These are phyloP conservation scores for Leccinellum albellum DNA, from an alignment of 768 basidiomycete genomes.

Conservation along the genomic window DNA sequence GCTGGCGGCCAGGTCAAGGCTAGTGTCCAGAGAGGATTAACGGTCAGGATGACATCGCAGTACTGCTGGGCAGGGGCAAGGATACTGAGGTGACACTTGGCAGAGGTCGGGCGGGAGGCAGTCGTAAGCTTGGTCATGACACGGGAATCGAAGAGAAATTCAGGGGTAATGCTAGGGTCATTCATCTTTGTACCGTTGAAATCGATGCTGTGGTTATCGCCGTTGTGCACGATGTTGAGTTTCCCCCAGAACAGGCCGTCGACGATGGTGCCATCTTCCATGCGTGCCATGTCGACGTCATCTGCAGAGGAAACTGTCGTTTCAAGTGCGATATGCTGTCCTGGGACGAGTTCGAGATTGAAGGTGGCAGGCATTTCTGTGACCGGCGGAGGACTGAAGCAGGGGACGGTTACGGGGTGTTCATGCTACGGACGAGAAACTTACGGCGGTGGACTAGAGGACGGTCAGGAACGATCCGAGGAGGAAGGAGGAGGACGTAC, in stretches of 20 bases:
- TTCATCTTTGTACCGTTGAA: constrained; percentile 76
- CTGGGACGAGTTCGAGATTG: constrained; percentile 74
- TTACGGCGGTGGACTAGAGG: constrained; percentile 47
- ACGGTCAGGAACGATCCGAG: constrained; percentile 8
- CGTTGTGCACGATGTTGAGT: constrained; percentile 74
- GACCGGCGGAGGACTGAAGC: constrained; percentile 58
- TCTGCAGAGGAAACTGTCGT: constrained; percentile 73
- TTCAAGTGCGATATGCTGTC: constrained; percentile 77
- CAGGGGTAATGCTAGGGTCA: constrained; percentile 59
- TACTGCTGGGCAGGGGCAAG: constrained; percentile 72
- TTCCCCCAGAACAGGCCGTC: constrained; percentile 89
- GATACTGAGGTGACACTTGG: constrained; percentile 73
- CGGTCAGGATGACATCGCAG: constrained; percentile 71
- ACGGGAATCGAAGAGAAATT: constrained; percentile 72
- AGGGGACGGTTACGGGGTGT: constrained; percentile 1
- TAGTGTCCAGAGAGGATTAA: constrained; percentile 72
- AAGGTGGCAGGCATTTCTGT: constrained; percentile 85
- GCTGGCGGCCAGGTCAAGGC: constrained; percentile 77
- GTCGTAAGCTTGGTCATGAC: constrained; percentile 74
- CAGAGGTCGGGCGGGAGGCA: constrained; percentile 69
- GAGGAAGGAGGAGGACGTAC: constrained; percentile 37
- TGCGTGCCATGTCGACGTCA: constrained; percentile 86
- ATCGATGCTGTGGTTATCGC: constrained; percentile 75
- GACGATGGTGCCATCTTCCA: constrained; percentile 85
- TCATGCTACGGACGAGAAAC: constrained; percentile 24